phyloP scores from a whole-genome alignment of 2,329 filamentous ascomycete species.

The Pseudopithomyces maydicus region DNA sequence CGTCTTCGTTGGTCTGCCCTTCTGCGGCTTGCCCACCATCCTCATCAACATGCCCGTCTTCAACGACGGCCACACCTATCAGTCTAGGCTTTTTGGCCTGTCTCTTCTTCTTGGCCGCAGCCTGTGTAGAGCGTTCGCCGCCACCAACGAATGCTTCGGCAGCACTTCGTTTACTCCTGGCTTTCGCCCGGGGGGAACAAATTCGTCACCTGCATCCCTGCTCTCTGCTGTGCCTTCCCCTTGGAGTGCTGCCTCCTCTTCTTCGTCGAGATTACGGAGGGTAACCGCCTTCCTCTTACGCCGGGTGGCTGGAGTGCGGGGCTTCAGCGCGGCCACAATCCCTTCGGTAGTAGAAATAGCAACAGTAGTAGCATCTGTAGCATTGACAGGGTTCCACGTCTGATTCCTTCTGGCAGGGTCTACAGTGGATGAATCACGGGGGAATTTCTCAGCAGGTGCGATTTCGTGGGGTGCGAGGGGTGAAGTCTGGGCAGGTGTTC shows the following conservation, averaged over 20 bases:
- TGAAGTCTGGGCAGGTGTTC: neutral
- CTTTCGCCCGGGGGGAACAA: constrained; percentile 11
- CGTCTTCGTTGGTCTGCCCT: constrained; percentile 12
- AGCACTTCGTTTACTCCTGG: constrained; percentile 23
- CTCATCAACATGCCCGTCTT: constrained; percentile 16
- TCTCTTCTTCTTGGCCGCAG: constrained; percentile 30
- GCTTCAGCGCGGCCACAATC: constrained; percentile 14
- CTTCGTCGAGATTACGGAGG: constrained; percentile 10
- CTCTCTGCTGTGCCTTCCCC: neutral
- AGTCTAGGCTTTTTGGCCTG: constrained; percentile 36
- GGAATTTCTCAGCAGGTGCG: neutral
- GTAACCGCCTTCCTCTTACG: constrained; percentile 8
- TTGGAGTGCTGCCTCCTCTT: constrained; percentile 13
- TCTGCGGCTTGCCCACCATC: constrained; percentile 2
- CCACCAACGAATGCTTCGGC: constrained; percentile 13
- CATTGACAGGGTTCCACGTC: constrained; percentile 40
- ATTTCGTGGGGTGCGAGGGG: neutral
- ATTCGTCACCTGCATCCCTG: constrained; percentile 16
- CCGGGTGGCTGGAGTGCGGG: constrained; percentile 18
- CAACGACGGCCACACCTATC: constrained; percentile 10
- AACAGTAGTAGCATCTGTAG: constrained; percentile 17
- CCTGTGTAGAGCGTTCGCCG: constrained; percentile 9
- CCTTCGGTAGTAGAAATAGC: too few relatives aligned
- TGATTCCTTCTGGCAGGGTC: constrained; percentile 12
- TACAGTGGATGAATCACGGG: constrained; percentile 10